Evolutionary conservation across 257 asterid genomes (phyloP), one percentile per base, ranked within the genome.

Genomic region (Voacanga thouarsii): DNA sequence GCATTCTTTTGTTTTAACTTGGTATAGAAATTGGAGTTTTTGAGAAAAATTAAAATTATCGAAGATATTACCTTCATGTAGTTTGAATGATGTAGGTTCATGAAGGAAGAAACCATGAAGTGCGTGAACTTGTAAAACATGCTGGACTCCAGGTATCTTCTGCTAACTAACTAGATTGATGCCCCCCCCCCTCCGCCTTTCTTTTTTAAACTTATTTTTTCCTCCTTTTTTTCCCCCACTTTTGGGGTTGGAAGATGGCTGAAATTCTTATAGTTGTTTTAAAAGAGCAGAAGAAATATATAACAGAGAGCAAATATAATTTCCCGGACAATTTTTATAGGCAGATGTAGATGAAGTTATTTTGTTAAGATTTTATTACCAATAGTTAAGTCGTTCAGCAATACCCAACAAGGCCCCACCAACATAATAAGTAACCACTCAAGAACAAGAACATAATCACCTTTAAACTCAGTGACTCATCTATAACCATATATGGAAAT

Each of bases 101-200:
- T 41, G 98, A 96, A 87, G 99, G 99, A 84, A 89, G 99, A 87
- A 91, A 93, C 83, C 99, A 89, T 82, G 98, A 96, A 92, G 99
- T 96, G 79, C 90, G 99, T 80, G 99, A 96, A 87, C 94, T 96
- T 77, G 96, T 96, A n/a, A 92, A 93, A 87, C 82, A 83, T 85
- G 99, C 99, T 79, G 99, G 97, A 80, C 97, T 96, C 82, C 92
- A 92, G 99, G 98, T 95, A 87, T 71, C 76, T 57, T 39, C 53
- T 71, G 45, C 74, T 45, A 24, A 15, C 24, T 14, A 49, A n/a
- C 76, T 70, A 33, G 61, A 70, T n/a, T 59, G 72, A 12, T 56
- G 53, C 12, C 4, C 21, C 2, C n/a, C n/a, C n/a, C n/a, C n/a
- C n/a, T n/a, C n/a, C n/a, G n/a, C n/a, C n/a, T n/a, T n/a, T n/a